Evolutionary conservation across 2,329 filamentous ascomycete genomes (phyloP), one percentile per base, ranked within the genome.

Genomic region (Sclerotinia borealis): DNA sequence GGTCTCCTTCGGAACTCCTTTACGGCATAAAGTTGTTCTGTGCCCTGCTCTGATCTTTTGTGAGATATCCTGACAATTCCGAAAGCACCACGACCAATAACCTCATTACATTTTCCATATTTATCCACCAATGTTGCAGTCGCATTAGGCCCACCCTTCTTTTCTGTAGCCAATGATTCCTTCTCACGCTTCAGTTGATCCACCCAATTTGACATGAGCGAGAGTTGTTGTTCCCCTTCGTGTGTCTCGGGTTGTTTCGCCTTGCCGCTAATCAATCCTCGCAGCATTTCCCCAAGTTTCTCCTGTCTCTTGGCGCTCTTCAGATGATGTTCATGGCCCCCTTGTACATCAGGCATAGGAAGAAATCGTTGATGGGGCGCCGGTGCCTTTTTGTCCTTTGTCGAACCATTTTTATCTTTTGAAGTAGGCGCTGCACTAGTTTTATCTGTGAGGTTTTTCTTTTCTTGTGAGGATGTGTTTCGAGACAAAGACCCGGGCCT

Each of bases 21-120:
- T 74, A 99, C 93, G 43, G 95, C 95, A 73, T 95, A 99, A 11
- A 99, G 83, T 78, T 96, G 93, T 78, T 98, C 95, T 36, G 82
- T 82, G 70, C 92, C 89, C 72, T 88, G 90, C 17, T 92, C 90
- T 65, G 96, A 84, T 66, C 92, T 89, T 79, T 99, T 99, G 84
- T 98, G 95, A 19, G 93, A 96, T 76, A 98, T 96, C 66, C 95
- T 87, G 68, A 99, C 95, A 67, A 99, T 96, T 63, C 95, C 95
- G 76, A 99, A 99, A 48, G 95, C 95, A 66, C 95, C 95, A 43
- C 93, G 91, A 25, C 95, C 95, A 29, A 99, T 92, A 39, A 99
- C 87, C 76, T 99, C 95, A 74, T 98, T 93, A 75, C 95, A 98
- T 78, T 98, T 98, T 71, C 95, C 95, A 75, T 99, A 99, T 76